A percentile compares a stretch with the other conserved stretches of the same genome.
These are phyloP conservation scores for Mitragyna speciosa DNA, from an alignment of 257 asterid genomes.

Conservation along the genomic window DNA sequence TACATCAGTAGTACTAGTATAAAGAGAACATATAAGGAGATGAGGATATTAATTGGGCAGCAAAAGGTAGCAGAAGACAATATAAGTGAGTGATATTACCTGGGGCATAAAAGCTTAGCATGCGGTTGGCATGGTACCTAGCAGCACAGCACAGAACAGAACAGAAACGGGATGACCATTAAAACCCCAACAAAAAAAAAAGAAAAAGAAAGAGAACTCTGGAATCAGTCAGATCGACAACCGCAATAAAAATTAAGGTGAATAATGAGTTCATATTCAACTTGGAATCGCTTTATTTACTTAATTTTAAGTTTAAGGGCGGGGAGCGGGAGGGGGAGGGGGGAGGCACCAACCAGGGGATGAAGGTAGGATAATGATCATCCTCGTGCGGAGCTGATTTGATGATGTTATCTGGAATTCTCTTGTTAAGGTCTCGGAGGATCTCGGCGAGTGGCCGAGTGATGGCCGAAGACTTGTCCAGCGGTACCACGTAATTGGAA, in stretches of 20 bases:
- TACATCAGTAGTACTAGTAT: too few species aligned
- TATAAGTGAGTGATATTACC: slow-evolving; percentile 38
- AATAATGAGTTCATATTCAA: neutral
- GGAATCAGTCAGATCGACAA: neutral
- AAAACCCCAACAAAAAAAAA: neutral
- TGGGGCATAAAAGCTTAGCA: slow-evolving; percentile 99
- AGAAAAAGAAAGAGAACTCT: neutral
- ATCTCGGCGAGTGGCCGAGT: slow-evolving; percentile 95
- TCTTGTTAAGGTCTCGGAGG: slow-evolving; percentile 88
- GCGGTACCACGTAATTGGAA: slow-evolving; percentile 86
- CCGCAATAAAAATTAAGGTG: neutral
- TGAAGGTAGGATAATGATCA: slow-evolving; percentile 54
- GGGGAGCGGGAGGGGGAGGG: too few species aligned
- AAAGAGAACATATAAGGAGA: neutral
- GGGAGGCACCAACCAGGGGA: slow-evolving; percentile 60
- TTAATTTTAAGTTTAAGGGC: too few species aligned
- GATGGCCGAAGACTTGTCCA: slow-evolving; percentile 77
- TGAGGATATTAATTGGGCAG: neutral
- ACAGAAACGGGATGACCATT: neutral
- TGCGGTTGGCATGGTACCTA: slow-evolving; percentile 97
- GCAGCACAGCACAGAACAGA: slow-evolving; percentile 12
- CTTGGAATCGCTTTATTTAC: neutral
- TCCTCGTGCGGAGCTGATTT: slow-evolving; percentile 38
- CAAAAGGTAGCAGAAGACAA: neutral
- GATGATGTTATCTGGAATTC: slow-evolving; percentile 84